Percentiles rank a stretch among this genome's conserved stretches.
Conservation (phyloP, 2,329 filamentous ascomycete genomes). For the Rhinocladiella mackenziei region DNA sequence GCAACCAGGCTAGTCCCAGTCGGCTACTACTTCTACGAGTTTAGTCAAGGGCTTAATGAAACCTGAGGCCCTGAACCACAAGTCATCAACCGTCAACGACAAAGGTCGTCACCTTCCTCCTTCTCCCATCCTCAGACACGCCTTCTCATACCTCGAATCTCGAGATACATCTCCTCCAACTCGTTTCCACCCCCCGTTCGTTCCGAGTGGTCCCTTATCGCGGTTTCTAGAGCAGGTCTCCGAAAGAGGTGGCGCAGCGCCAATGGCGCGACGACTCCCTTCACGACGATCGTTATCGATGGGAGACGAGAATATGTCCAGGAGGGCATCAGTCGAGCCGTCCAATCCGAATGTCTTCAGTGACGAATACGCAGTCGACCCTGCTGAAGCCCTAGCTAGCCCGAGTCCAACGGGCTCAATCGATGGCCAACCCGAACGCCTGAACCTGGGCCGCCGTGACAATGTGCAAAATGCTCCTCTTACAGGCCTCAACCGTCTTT, state of each 20-base stretch:
- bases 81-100: conserved; percentile 8
- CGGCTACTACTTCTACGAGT: not conserved
- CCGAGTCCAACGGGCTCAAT: conserved; percentile 18
- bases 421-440: conserved; percentile 15
- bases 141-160: conserved; percentile 1
- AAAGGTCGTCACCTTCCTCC: conserved; percentile 10
- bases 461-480: conserved; percentile 7
- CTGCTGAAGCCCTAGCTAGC: conserved; percentile 7
- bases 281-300: conserved; percentile 15
- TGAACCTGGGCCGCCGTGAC: conserved; percentile 29
- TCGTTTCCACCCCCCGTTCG: not conserved
- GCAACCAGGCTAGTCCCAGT: not conserved
- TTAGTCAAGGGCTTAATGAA: conserved; percentile 11
- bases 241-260: conserved; percentile 25
- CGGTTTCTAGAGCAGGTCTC: conserved; percentile 7
- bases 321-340: conserved; percentile 18
- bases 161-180: not conserved
- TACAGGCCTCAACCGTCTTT: conserved; percentile 12
- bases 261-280: conserved; percentile 26
- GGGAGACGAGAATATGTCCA: conserved; percentile 13
- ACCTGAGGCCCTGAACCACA: conserved; percentile 12
- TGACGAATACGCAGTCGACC: conserved; percentile 46
- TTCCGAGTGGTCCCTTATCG: not conserved
- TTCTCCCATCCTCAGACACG: conserved; percentile 1
- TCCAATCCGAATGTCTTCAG: conserved; percentile 46